Conservation (phyloP, 2,329 filamentous ascomycete genomes). For the Teratosphaeria epicoccoides region DNA sequence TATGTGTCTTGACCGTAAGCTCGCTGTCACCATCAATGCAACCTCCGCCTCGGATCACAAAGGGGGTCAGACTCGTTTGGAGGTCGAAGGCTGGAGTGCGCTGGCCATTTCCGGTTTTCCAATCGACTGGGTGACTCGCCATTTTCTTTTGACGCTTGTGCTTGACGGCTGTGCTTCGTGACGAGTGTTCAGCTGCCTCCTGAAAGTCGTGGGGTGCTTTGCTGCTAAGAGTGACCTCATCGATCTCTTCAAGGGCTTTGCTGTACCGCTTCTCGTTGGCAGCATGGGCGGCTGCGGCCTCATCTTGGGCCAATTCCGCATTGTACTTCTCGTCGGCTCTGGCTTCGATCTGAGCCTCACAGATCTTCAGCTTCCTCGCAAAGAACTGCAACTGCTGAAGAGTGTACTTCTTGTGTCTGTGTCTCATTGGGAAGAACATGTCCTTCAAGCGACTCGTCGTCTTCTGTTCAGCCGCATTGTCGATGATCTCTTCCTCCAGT, state of each 20-base stretch:
- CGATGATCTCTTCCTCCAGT: neutral
- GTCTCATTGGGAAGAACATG: neutral
- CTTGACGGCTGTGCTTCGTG: neutral
- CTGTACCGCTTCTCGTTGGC: neutral
- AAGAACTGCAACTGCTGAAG: neutral
- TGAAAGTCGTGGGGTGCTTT: neutral
- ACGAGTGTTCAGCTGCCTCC: neutral
- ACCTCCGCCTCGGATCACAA: neutral
- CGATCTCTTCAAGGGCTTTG: neutral
- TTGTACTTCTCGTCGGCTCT: neutral
- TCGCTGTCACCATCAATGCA: neutral
- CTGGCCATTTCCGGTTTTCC: neutral
- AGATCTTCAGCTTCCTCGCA: neutral
- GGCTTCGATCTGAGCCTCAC: neutral
- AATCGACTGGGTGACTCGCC: neutral
- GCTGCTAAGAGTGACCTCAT: neutral
- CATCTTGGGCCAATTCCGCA: neutral
- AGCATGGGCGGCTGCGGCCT: neutral
- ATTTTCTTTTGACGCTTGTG: neutral
- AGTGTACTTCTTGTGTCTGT: neutral
- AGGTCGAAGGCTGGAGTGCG: neutral
- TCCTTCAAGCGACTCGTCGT: neutral
- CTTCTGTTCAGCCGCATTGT: neutral
- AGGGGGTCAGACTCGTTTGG: neutral
- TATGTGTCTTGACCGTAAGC: neutral